Conservation (phyloP, 805 yeast genomes). For the Wickerhamomyces alni region DNA sequence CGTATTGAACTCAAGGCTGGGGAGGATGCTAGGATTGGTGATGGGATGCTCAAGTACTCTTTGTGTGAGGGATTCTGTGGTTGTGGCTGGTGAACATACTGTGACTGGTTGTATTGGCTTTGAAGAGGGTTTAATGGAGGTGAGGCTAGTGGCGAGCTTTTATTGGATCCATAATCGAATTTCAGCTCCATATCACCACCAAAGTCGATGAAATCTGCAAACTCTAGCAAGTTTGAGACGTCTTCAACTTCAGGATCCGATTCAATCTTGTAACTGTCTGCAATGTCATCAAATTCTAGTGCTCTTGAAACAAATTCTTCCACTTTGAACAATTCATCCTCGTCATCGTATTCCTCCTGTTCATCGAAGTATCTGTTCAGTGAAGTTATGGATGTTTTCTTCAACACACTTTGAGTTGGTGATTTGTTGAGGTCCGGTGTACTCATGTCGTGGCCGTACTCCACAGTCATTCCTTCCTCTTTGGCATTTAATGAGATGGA, state of each 20-base stretch:
- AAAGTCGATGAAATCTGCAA: constrained; percentile 39
- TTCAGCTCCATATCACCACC: constrained; percentile 36
- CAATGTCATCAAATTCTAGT: constrained; percentile 14
- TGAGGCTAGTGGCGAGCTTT: constrained; percentile 8
- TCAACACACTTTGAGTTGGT: constrained; percentile 31
- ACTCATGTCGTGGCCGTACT: constrained; percentile 14
- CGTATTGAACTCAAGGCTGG: constrained; percentile 1
- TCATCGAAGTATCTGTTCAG: constrained; percentile 4
- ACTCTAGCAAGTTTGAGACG: constrained; percentile 36
- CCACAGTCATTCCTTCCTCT: constrained; percentile 45
- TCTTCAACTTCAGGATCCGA: constrained; percentile 23
- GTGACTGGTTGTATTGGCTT: not conserved
- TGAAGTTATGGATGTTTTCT: constrained; percentile 20
- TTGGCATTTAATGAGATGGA: constrained; percentile 32
- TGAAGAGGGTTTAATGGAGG: constrained; percentile 11
- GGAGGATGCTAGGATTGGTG: not conserved
- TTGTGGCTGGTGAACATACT: not conserved
- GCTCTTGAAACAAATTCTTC: constrained; percentile 20
- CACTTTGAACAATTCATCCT: constrained; percentile 21
- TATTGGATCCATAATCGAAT: constrained; percentile 21
- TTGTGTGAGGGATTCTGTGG: not conserved
- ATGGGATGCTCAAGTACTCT: not conserved
- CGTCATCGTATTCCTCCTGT: constrained; percentile 6
- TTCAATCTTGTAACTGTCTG: constrained; percentile 3
- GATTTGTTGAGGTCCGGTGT: constrained; percentile 30